Evolutionary conservation across 257 asterid genomes (phyloP).

Genomic region (Ajuga chamaepitys): DNA sequence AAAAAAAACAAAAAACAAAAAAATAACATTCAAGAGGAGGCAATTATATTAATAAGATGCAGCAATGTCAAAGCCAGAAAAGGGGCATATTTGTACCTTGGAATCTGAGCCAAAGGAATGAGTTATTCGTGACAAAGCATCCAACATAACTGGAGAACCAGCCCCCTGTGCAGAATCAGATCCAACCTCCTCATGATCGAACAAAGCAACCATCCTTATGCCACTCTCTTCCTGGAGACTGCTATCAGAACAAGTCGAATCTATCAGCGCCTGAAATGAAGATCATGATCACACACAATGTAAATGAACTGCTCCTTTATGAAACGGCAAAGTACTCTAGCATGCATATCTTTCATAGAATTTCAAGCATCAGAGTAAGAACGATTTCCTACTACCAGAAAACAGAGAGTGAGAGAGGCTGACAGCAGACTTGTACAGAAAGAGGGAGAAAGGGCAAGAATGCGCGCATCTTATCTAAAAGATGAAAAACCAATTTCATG

Average conservation of each 20-base stretch:
- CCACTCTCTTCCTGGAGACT: conserved; percentile 77
- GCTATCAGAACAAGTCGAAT: conserved; percentile 58
- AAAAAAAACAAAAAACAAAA: background rate
- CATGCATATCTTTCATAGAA: background rate
- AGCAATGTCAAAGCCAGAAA: background rate
- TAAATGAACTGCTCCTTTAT: background rate
- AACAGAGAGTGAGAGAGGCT: background rate
- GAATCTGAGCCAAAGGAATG: conserved; percentile 61
- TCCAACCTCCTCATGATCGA: conserved; percentile 97
- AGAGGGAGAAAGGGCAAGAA: background rate
- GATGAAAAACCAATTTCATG: background rate
- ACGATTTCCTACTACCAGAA: background rate
- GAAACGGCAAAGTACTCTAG: background rate
- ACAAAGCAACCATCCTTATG: conserved; percentile 87
- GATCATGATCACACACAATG: conserved; percentile 3
- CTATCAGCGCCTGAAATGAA: conserved; percentile 78
- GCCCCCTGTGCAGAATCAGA: conserved; percentile 98
- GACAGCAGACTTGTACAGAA: background rate
- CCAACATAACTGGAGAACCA: conserved; percentile 85
- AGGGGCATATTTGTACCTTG: conserved; percentile 35
- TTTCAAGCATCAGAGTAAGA: background rate
- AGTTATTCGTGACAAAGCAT: conserved; percentile 85
- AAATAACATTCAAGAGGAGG: background rate
- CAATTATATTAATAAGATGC: background rate
- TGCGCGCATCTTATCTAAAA: background rate